phyloP scores from a whole-genome alignment of 2,329 filamentous ascomycete species.

The Aureobasidium uvarum region DNA sequence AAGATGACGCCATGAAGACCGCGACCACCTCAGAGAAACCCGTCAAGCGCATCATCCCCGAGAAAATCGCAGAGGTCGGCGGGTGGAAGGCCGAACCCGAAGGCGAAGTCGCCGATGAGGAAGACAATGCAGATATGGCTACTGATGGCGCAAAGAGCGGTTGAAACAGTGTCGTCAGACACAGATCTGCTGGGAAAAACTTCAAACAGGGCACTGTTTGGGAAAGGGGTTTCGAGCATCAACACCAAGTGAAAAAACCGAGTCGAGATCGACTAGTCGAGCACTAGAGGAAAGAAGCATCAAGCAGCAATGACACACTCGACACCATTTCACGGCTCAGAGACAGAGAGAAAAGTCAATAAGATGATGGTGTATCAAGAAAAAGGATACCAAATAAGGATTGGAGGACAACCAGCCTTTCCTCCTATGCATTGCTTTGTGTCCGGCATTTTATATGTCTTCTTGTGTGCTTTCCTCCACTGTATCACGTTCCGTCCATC shows the following conservation, averaged over 20 bases:
- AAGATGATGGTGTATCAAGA: background rate
- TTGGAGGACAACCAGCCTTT: background rate
- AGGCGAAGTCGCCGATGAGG: background rate
- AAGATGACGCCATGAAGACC: background rate
- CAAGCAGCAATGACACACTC: background rate
- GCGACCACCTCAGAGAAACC: background rate
- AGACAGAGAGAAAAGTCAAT: background rate
- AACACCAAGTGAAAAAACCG: too few relatives aligned
- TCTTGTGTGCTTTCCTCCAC: constrained; percentile 9
- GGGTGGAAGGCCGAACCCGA: background rate
- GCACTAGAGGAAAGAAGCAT: too few relatives aligned
- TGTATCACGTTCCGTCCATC: constrained; percentile 7
- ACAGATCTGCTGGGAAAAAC: background rate
- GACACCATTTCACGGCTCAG: background rate
- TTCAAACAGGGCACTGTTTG: background rate
- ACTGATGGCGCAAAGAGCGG: background rate
- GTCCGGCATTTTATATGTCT: background rate
- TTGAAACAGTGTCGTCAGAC: background rate
- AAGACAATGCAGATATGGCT: too few relatives aligned
- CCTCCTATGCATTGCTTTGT: constrained; percentile 11
- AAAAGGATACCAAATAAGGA: background rate
- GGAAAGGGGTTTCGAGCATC: background rate
- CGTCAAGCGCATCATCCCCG: background rate
- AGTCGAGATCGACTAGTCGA: too few relatives aligned
- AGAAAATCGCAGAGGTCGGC: constrained; percentile 14